A percentile compares a stretch with the other conserved stretches of the same genome.
These are phyloP conservation scores for Wickerhamomyces chaumierensis DNA, from an alignment of 805 yeast species.

Conservation along the genomic window DNA sequence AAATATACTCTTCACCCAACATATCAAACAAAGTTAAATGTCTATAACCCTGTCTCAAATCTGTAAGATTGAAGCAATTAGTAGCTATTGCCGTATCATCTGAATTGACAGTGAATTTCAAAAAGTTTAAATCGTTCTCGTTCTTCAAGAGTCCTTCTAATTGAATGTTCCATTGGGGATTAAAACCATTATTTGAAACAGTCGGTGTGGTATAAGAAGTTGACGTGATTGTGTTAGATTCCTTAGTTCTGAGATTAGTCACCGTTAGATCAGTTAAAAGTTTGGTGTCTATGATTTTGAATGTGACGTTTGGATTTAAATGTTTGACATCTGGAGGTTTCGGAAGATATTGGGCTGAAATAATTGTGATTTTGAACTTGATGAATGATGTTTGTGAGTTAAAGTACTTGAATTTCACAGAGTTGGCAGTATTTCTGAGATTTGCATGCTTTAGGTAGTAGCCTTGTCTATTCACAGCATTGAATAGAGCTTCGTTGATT, in stretches of 20 bases:
- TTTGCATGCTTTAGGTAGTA: slow-evolving; percentile 65
- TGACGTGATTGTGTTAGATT: not conserved
- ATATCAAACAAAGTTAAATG: slow-evolving; percentile 68
- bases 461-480: slow-evolving; percentile 48
- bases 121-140: slow-evolving; percentile 39
- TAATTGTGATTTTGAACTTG: slow-evolving; percentile 30
- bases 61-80: slow-evolving; percentile 46
- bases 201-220: slow-evolving; percentile 13
- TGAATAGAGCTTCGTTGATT: slow-evolving; percentile 74
- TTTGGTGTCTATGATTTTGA: slow-evolving; percentile 47
- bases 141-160: slow-evolving; percentile 31
- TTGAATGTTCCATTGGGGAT: slow-evolving; percentile 68
- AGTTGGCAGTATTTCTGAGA: slow-evolving; percentile 20
- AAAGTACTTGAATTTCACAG: slow-evolving; percentile 13
- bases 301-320: slow-evolving; percentile 49
- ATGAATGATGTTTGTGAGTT: slow-evolving; percentile 5
- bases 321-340: slow-evolving; percentile 42
- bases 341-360: slow-evolving; percentile 84
- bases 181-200: slow-evolving; percentile 67
- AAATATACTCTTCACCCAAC: slow-evolving; percentile 69
- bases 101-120: slow-evolving; percentile 40
- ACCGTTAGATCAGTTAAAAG: slow-evolving; percentile 7
- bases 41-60: slow-evolving; percentile 69
- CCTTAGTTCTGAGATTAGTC: slow-evolving; percentile 4
- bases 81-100: slow-evolving; percentile 40